Evolutionary conservation across 768 basidiomycete genomes (phyloP).

Genomic region (Tulasnella calospora): DNA sequence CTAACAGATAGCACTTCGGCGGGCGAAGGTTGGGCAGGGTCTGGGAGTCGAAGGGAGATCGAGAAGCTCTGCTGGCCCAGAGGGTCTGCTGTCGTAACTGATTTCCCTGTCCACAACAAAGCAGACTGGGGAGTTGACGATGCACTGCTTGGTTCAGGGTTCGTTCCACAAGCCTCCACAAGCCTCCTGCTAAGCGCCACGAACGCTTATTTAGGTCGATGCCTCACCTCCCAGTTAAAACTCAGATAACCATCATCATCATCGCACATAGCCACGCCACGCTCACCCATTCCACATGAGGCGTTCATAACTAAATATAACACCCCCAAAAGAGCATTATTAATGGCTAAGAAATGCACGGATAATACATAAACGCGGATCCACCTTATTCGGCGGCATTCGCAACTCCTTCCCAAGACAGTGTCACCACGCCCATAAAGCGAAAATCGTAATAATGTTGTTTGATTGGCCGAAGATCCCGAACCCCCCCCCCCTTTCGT

Average conservation of each 20-base stretch:
- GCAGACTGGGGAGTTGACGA: not conserved
- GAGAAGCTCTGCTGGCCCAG: not conserved
- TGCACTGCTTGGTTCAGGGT: not conserved
- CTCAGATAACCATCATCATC: not conserved
- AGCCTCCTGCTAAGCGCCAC: not conserved
- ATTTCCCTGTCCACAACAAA: not conserved
- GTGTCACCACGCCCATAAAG: not conserved
- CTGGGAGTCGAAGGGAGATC: conserved; percentile 5
- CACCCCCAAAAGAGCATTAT: not conserved
- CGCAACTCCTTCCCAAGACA: not conserved
- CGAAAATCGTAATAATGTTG: not conserved
- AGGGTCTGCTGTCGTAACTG: not conserved
- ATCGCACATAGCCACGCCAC: not conserved
- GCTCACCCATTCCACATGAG: not conserved
- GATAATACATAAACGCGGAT: no score
- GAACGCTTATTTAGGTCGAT: not conserved
- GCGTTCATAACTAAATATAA: not conserved
- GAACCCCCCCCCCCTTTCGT: no score
- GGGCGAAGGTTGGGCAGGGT: not conserved
- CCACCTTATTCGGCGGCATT: no score
- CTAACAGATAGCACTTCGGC: not conserved
- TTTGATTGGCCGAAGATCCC: not conserved
- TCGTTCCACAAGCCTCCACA: not conserved
- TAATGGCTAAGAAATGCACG: no score
- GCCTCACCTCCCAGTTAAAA: conserved; percentile 3